These are phyloP conservation scores for Cercospora sesami DNA, from an alignment of 2,329 filamentous ascomycete species.

Conservation along the genomic window DNA sequence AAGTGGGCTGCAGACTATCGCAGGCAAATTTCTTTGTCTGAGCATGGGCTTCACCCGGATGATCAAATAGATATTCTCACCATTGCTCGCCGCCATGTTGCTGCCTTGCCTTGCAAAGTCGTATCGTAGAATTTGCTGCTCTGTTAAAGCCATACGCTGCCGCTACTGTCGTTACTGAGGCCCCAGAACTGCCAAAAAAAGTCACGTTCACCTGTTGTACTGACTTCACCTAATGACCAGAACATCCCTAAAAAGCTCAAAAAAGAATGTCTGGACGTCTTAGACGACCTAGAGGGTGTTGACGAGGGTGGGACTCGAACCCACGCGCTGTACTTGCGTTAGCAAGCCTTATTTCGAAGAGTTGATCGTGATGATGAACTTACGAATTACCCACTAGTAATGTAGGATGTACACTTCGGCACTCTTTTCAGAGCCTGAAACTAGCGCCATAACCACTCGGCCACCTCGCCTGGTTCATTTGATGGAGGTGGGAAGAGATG, in stretches of 20 bases:
- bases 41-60: not conserved
- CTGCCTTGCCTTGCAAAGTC: not conserved
- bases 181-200: not conserved
- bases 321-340: slow-evolving; percentile 26
- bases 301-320: slow-evolving; percentile 35
- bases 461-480: slow-evolving; percentile 21
- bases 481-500: not conserved
- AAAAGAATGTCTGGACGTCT: not conserved
- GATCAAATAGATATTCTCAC: not conserved
- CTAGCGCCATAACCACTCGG: slow-evolving; percentile 33
- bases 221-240: not conserved
- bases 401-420: slow-evolving; percentile 19
- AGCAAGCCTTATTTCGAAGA: not conserved
- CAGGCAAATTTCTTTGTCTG: not conserved
- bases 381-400: slow-evolving; percentile 30
- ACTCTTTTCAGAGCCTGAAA: slow-evolving; percentile 27
- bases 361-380: not conserved
- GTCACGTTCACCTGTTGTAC: not conserved
- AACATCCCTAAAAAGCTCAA: not conserved
- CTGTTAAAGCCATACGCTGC: not conserved
- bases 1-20: not conserved
- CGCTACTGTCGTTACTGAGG: not conserved
- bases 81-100: not conserved
- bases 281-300: not conserved
- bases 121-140: not conserved